phyloP scores from a whole-genome alignment of 257 asterid species.

The Solanum bulbocastanum region DNA sequence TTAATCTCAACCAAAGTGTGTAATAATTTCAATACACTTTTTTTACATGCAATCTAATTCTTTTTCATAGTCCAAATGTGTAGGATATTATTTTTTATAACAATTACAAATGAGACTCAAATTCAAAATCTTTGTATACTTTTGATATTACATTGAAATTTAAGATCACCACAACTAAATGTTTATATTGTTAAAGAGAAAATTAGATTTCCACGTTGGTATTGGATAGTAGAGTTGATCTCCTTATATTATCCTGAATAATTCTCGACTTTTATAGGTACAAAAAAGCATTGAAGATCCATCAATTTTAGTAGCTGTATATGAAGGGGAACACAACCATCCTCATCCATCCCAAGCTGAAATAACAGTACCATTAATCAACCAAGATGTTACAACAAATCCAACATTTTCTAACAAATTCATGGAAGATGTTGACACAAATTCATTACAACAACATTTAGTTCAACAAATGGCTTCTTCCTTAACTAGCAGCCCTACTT shows the following conservation, averaged over 20 bases:
- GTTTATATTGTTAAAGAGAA: background rate
- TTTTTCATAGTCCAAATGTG: background rate
- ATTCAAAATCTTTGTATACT: background rate
- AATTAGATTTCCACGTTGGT: background rate
- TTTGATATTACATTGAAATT: background rate
- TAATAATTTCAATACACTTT: background rate
- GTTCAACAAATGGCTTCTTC: slow-evolving; percentile 62
- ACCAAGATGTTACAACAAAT: slow-evolving; percentile 5
- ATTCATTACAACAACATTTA: slow-evolving; percentile 22
- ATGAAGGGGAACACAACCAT: slow-evolving; percentile 78
- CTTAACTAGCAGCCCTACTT: slow-evolving; percentile 47
- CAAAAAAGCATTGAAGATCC: slow-evolving; percentile 64
- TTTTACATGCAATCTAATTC: background rate
- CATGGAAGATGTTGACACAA: slow-evolving; percentile 9
- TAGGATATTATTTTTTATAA: background rate
- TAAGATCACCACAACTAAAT: background rate
- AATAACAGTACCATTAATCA: slow-evolving; percentile 2
- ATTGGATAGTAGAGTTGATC: background rate
- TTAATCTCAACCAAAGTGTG: background rate
- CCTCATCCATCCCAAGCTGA: slow-evolving; percentile 24
- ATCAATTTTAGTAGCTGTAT: slow-evolving; percentile 48
- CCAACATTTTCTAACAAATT: slow-evolving; percentile 15
- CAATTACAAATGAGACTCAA: background rate
- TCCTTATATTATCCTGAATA: background rate
- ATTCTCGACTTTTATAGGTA: slow-evolving; percentile 22